Conservation (phyloP, 2,329 filamentous ascomycete species). For the Penicillium sp. region DNA sequence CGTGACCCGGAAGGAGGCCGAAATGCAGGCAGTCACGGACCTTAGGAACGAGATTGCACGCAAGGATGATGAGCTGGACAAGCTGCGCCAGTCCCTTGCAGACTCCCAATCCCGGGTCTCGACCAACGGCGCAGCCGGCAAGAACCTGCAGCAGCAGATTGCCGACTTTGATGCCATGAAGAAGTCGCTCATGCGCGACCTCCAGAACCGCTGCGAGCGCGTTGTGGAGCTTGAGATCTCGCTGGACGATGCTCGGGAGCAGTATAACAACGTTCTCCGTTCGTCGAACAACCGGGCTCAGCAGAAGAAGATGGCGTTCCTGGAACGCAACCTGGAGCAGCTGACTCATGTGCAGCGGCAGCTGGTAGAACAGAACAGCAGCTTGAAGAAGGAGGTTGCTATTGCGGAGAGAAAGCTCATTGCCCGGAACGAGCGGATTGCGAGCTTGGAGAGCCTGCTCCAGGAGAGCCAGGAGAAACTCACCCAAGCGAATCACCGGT, state of each 20-base stretch:
- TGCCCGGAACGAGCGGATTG: constrained; percentile 90
- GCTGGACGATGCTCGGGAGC: constrained; percentile 90
- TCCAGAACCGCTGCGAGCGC: constrained; percentile 95
- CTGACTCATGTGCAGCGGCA: constrained; percentile 94
- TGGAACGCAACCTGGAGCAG: constrained; percentile 96
- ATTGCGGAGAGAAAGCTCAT: constrained; percentile 97
- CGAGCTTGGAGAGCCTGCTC: constrained; percentile 80
- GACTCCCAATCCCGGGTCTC: constrained; percentile 50
- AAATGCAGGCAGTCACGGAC: constrained; percentile 62
- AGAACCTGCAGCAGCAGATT: constrained; percentile 94
- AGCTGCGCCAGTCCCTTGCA: constrained; percentile 70
- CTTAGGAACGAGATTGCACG: constrained; percentile 66
- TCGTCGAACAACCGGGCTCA: constrained; percentile 96
- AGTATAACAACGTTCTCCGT: constrained; percentile 96
- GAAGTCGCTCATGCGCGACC: constrained; percentile 96
- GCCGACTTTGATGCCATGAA: constrained; percentile 99
- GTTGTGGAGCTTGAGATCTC: constrained; percentile 98
- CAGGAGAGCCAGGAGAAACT: constrained; percentile 98
- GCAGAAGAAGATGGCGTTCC: constrained; percentile 99
- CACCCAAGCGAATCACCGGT: constrained; percentile 94
- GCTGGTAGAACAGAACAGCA: constrained; percentile 93
- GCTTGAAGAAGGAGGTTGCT: constrained; percentile 96
- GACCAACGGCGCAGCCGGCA: constrained; percentile 55
- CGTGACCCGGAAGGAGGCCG: constrained; percentile 62
- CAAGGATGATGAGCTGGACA: constrained; percentile 71